Conservation (phyloP, 2,329 filamentous ascomycete genomes). For the Colletotrichum siamense region DNA sequence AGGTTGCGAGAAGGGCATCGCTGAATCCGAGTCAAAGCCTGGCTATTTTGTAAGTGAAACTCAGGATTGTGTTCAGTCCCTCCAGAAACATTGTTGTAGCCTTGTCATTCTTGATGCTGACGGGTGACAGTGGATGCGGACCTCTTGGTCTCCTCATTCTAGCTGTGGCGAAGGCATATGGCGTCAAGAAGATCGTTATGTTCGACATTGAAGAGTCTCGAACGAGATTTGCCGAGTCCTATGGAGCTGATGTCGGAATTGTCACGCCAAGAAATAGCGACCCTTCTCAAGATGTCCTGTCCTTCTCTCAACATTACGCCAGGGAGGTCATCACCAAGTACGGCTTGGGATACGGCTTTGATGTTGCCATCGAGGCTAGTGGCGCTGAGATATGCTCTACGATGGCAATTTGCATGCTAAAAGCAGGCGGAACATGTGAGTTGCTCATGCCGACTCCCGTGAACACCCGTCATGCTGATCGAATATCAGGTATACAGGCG, state of each 20-base stretch:
- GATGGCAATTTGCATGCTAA: neutral
- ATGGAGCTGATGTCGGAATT: neutral
- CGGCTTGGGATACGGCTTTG: neutral
- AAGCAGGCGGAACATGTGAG: neutral
- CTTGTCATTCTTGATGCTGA: neutral
- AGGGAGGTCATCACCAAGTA: neutral
- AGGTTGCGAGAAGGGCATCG: neutral
- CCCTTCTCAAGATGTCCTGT: neutral
- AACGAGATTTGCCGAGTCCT: neutral
- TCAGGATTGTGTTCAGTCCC: fast-evolving
- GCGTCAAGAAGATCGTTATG: neutral
- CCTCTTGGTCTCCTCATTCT: neutral
- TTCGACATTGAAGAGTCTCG: neutral
- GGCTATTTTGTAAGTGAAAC: neutral
- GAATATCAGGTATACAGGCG: slow-evolving; percentile 14
- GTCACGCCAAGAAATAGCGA: neutral
- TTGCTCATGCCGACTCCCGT: neutral
- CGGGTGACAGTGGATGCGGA: neutral
- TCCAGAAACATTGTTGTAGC: fast-evolving
- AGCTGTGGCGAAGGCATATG: neutral
- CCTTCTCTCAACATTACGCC: neutral
- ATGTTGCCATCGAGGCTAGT: neutral
- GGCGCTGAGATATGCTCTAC: neutral
- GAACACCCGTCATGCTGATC: neutral
- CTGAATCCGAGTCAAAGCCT: neutral